Evolutionary conservation across 768 basidiomycete species (phyloP), one percentile per base, ranked within the genome.

Genomic region (Russula earlei): DNA sequence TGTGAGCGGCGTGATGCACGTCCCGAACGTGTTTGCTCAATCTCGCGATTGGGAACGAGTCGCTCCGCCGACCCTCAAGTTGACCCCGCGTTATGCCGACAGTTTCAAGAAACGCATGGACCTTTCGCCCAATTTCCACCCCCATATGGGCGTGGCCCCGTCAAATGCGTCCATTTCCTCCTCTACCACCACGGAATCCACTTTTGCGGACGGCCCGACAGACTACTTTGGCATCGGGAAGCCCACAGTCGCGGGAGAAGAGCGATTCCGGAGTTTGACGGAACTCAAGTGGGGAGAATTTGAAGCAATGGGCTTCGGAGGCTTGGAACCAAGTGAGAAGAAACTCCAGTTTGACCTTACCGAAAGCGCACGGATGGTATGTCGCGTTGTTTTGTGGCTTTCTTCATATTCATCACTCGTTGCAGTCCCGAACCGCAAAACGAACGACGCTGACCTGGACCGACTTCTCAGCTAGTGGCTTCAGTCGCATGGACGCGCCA

Each of bases 271-370:
- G 52, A 90, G 81, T 57, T 66, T 94, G 61, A 87, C 91, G 0
- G 90, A 95, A 55, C 71, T 93, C 59, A 87, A 84, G 65, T 96
- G 93, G 93, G 91, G 91, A 7, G 84, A 88, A 66, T 97, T 96
- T 65, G 91, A 94, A 74, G 71, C 77, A 37, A 76, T 82, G 70
- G 93, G 93, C 0, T 96, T 97, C 59, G 79, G 80, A 7, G 73
- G 72, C 15, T 65, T 76, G 29, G 77, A 71, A 25, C 66, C 66
- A 47, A 70, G 74, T 44, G 76, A 81, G 61, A 87, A 83, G 70
- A 88, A 88, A 69, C 75, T 98, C 31, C 82, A 91, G 65, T 98
- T 99, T 68, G 94, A 98, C 68, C 69, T 97, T 60, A 94, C 84
- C 0, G 96, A 98, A 71, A 78, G 83, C 54, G 93, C 93, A 24